Evolutionary conservation across 1,139 yeast genomes (phyloP).

Genomic region (Taphrina populina): DNA sequence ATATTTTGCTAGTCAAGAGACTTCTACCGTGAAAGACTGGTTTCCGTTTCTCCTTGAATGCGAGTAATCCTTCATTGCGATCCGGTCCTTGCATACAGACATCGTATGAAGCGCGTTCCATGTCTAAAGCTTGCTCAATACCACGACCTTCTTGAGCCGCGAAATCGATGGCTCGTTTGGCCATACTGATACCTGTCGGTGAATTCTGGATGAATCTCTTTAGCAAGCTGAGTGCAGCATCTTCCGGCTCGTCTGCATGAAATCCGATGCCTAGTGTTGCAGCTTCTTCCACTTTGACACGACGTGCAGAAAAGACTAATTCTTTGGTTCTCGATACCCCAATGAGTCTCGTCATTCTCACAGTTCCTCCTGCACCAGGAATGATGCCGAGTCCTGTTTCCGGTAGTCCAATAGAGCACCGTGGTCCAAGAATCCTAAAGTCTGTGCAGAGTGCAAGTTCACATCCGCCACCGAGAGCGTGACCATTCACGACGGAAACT

Average conservation of each 20-base stretch:
- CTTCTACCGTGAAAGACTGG: slow-evolving; percentile 19
- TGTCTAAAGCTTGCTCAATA: slow-evolving; percentile 22
- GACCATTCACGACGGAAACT: slow-evolving; percentile 20
- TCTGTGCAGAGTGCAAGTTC: slow-evolving; percentile 26
- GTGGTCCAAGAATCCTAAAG: slow-evolving; percentile 18
- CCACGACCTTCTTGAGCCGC: slow-evolving; percentile 5
- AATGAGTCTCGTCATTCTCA: slow-evolving; percentile 19
- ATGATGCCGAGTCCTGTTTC: slow-evolving; percentile 29
- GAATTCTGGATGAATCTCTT: slow-evolving; percentile 19
- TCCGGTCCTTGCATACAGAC: slow-evolving; percentile 21
- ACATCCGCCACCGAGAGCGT: slow-evolving; percentile 28
- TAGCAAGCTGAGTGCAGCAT: slow-evolving; percentile 10
- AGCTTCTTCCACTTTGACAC: slow-evolving; percentile 10
- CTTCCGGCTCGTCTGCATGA: slow-evolving; percentile 3
- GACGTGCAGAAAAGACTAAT: slow-evolving; percentile 23
- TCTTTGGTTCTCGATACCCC: slow-evolving; percentile 25
- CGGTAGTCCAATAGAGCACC: slow-evolving; percentile 19
- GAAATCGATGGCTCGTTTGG: slow-evolving; percentile 20
- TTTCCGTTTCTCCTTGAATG: slow-evolving; percentile 31
- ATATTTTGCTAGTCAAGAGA: not conserved
- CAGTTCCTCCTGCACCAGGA: slow-evolving; percentile 33
- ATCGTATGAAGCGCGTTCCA: slow-evolving; percentile 16
- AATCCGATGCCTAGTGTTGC: slow-evolving; percentile 2
- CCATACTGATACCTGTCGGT: slow-evolving; percentile 18
- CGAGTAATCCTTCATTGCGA: slow-evolving; percentile 25